Conservation (phyloP, 2,329 filamentous ascomycete genomes). For the Sordariomycetes sp. region DNA sequence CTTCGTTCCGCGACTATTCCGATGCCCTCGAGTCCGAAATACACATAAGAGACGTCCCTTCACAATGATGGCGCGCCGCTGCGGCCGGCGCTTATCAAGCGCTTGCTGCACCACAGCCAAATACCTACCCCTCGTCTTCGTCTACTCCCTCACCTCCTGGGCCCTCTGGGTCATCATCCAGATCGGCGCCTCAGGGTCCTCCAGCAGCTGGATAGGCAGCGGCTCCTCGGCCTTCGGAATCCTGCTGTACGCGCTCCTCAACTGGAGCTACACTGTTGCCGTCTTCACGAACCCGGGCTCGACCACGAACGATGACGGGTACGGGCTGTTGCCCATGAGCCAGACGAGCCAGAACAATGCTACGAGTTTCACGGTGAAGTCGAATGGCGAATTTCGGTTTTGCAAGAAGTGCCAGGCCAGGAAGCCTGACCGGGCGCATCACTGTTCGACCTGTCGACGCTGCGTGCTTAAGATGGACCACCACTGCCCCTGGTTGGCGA, state of each 20-base stretch:
- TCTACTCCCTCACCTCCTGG: constrained; percentile 89
- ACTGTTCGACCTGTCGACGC: constrained; percentile 88
- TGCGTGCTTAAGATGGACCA: constrained; percentile 99
- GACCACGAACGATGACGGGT: constrained; percentile 56
- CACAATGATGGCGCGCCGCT: constrained; percentile 44
- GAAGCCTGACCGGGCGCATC: constrained; percentile 92
- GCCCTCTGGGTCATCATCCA: constrained; percentile 77
- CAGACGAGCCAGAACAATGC: constrained; percentile 49
- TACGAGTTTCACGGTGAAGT: constrained; percentile 84
- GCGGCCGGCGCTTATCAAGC: constrained; percentile 66
- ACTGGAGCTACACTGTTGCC: constrained; percentile 83
- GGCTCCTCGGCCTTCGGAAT: constrained; percentile 54
- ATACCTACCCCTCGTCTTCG: constrained; percentile 82
- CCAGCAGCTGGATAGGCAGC: constrained; percentile 49
- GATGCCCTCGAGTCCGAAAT: too few species aligned
- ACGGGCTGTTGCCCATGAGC: constrained; percentile 69
- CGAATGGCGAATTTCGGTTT: constrained; percentile 76
- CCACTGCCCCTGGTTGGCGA: constrained; percentile 96
- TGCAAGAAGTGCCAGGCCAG: constrained; percentile 96
- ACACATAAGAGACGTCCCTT: too few species aligned
- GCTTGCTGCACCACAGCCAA: constrained; percentile 71
- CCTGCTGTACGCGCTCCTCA: constrained; percentile 67
- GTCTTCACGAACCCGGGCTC: constrained; percentile 87
- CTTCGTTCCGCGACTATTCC: too few species aligned
- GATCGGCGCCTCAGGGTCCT: constrained; percentile 52